phyloP scores from a whole-genome alignment of 345 rosid genomes.

The Eucalyptus erythrocorys region DNA sequence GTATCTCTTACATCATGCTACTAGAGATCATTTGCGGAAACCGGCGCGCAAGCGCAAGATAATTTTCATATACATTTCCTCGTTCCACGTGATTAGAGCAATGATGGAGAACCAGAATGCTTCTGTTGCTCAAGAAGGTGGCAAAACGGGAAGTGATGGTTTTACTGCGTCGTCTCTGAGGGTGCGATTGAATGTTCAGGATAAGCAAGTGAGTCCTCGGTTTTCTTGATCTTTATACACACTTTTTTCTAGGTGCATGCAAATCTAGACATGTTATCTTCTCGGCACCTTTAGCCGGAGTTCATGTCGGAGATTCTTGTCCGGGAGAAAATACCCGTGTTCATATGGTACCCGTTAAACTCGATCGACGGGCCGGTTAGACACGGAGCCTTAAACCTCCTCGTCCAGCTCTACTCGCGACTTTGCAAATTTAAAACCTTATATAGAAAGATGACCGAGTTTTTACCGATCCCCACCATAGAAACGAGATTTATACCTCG shows the following conservation, averaged over 20 bases:
- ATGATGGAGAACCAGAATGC: neutral
- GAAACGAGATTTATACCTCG: neutral
- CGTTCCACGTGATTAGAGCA: neutral
- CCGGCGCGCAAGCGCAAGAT: neutral
- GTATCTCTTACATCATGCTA: neutral
- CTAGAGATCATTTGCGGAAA: neutral
- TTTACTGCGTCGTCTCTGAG: neutral
- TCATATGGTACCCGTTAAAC: neutral
- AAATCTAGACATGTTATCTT: neutral
- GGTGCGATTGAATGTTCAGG: slow-evolving; percentile 10
- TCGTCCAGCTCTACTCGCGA: too few relatives aligned
- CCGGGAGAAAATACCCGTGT: neutral
- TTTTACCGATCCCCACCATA: neutral
- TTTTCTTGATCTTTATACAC: neutral
- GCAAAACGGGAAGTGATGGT: neutral
- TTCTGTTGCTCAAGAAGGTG: neutral
- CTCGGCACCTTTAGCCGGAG: neutral
- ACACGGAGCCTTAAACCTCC: neutral
- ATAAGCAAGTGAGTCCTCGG: neutral
- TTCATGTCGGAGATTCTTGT: neutral
- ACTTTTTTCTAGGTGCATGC: neutral
- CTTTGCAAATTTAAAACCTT: neutral
- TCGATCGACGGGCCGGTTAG: neutral
- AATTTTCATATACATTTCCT: neutral
- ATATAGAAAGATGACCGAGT: neutral